Evolutionary conservation across 805 yeast genomes (phyloP).

Genomic region (Myxozyma sirexii): DNA sequence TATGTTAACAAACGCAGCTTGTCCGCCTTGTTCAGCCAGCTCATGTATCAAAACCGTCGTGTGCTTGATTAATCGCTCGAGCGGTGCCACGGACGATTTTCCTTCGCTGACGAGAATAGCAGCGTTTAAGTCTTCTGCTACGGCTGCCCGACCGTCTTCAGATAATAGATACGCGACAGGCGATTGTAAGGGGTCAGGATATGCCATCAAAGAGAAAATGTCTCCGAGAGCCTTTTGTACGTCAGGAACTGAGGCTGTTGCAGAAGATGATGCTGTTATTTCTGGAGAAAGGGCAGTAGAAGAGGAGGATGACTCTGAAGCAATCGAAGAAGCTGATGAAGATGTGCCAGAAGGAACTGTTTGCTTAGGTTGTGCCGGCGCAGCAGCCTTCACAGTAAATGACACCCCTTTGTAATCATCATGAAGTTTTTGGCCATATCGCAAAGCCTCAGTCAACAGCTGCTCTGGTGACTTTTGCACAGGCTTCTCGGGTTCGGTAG

Average conservation of each 20-base stretch:
- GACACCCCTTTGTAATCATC: slow-evolving; percentile 38
- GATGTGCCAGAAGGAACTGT: background rate
- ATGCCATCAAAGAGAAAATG: slow-evolving; percentile 57
- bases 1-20: slow-evolving; percentile 29
- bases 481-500: slow-evolving; percentile 3
- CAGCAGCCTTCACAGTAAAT: background rate
- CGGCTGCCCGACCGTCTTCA: slow-evolving; percentile 44
- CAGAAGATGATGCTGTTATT: background rate
- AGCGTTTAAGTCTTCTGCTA: slow-evolving; percentile 50
- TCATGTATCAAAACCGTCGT: slow-evolving; percentile 39
- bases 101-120: slow-evolving; percentile 50
- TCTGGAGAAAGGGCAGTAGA: background rate
- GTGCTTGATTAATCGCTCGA: slow-evolving; percentile 51
- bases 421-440: slow-evolving; percentile 48
- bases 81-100: slow-evolving; percentile 48
- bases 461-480: slow-evolving; percentile 6
- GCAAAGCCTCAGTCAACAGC: slow-evolving; percentile 44
- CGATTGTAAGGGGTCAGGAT: slow-evolving; percentile 50
- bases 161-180: slow-evolving; percentile 46
- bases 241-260: slow-evolving; percentile 10
- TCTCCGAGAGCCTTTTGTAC: slow-evolving; percentile 49
- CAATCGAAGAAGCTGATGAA: background rate
- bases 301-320: background rate
- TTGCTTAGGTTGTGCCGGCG: background rate
- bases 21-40: slow-evolving; percentile 33